A percentile compares a stretch with the other conserved stretches of the same genome.
These are phyloP conservation scores for Westerdykella aurantiaca DNA, from an alignment of 2,329 filamentous ascomycete genomes.

Conservation along the genomic window DNA sequence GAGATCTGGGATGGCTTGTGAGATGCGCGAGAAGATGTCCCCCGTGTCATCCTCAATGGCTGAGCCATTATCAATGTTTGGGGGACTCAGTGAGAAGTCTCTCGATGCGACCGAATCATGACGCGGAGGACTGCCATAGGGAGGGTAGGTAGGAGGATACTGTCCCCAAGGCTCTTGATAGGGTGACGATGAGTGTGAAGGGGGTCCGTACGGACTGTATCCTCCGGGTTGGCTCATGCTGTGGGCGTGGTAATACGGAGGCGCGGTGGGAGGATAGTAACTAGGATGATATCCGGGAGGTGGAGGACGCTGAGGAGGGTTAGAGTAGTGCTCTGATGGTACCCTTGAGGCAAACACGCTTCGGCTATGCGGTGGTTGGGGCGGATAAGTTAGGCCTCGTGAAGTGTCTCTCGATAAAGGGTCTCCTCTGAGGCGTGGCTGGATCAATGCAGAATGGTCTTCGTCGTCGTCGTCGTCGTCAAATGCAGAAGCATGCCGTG, in stretches of 20 bases:
- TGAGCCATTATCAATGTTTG: constrained; percentile 26
- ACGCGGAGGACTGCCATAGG: constrained; percentile 30
- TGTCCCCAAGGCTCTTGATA: constrained; percentile 35
- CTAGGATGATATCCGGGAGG: constrained; percentile 43
- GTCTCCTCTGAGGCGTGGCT: constrained; percentile 28
- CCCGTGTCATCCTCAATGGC: constrained; percentile 33
- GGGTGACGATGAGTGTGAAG: constrained; percentile 33
- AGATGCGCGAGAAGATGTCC: constrained; percentile 36
- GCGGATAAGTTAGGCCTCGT: constrained; percentile 17
- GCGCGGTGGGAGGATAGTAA: constrained; percentile 31
- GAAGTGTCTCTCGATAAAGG: constrained; percentile 19
- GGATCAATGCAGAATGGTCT: constrained; percentile 27
- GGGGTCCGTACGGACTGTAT: constrained; percentile 31
- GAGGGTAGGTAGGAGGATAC: constrained; percentile 31
- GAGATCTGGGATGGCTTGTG: constrained; percentile 36
- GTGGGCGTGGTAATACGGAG: constrained; percentile 30
- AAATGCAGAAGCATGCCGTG: constrained; percentile 27
- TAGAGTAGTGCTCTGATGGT: constrained; percentile 36
- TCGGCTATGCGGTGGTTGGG: constrained; percentile 22
- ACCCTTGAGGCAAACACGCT: constrained; percentile 33
- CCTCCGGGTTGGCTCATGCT: constrained; percentile 30
- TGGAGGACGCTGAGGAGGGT: constrained; percentile 67
- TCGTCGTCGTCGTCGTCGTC: constrained; percentile 26
- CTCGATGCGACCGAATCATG: constrained; percentile 36
- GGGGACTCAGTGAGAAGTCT: constrained; percentile 25